phyloP scores from a whole-genome alignment of 371 early-diverging fungal species.

The Rhizopus microsporus region DNA sequence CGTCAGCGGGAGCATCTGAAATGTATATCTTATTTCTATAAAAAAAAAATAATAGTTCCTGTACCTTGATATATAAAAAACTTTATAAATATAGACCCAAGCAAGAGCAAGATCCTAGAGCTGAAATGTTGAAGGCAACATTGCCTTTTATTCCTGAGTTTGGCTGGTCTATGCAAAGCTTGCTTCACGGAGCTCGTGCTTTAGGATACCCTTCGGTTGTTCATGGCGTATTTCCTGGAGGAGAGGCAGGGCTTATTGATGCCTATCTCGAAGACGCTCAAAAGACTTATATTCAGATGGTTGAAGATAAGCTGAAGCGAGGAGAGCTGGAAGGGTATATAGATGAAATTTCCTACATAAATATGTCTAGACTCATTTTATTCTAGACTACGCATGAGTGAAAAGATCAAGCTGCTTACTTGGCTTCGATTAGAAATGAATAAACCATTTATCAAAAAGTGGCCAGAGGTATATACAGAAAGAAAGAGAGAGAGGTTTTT shows the following conservation, averaged over 20 bases:
- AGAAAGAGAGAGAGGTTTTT: not conserved
- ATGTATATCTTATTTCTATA: not conserved
- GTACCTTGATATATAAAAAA: not conserved
- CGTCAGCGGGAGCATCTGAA: not conserved
- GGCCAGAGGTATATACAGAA: constrained; percentile 72
- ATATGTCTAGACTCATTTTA: not conserved
- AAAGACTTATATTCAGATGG: constrained; percentile 54
- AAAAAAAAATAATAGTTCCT: not conserved
- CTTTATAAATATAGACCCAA: not conserved
- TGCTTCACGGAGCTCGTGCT: constrained; percentile 66
- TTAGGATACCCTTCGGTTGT: constrained; percentile 75
- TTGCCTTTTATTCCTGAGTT: constrained; percentile 65
- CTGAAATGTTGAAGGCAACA: constrained; percentile 62
- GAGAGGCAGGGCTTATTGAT: constrained; percentile 73
- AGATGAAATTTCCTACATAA: not conserved
- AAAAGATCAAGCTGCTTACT: constrained; percentile 68
- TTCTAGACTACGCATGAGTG: constrained; percentile 37
- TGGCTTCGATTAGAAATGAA: constrained; percentile 71
- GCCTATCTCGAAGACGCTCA: constrained; percentile 73
- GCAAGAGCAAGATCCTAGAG: constrained; percentile 17
- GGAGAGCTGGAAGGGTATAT: constrained; percentile 55
- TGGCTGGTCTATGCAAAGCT: constrained; percentile 77
- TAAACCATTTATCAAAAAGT: constrained; percentile 69
- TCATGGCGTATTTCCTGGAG: constrained; percentile 72
- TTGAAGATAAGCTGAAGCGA: constrained; percentile 37